A percentile compares a stretch with the other conserved stretches of the same genome.
Evolutionary conservation across 1,139 yeast species (phyloP).

Genomic region (Suhomyces anneliseae): DNA sequence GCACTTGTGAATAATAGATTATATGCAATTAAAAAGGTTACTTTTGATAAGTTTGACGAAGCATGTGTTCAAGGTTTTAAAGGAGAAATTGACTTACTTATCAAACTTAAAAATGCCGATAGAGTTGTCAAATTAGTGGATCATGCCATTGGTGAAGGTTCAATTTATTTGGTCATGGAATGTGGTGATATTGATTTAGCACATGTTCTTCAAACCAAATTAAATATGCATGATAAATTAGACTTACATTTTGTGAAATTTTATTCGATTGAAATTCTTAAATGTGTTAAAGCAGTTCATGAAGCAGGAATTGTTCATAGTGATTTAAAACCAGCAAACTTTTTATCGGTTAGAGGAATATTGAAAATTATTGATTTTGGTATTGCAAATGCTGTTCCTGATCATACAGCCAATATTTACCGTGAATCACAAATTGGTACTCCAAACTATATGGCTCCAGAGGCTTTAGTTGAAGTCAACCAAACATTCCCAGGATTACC

Average conservation of each 20-base stretch:
- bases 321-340: constrained; percentile 94
- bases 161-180: constrained; percentile 82
- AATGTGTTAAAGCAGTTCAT: constrained; percentile 88
- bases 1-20: constrained; percentile 50
- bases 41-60: constrained; percentile 78
- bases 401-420: constrained; percentile 86
- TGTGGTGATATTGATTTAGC: constrained; percentile 93
- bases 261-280: constrained; percentile 76
- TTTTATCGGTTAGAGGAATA: constrained; percentile 80
- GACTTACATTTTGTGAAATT: constrained; percentile 80
- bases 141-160: constrained; percentile 63
- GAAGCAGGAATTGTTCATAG: constrained; percentile 88
- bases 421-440: constrained; percentile 93
- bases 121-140: constrained; percentile 82
- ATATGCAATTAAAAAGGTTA: constrained; percentile 82
- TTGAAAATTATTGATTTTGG: constrained; percentile 94
- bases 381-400: constrained; percentile 91
- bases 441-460: constrained; percentile 98
- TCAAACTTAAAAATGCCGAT: constrained; percentile 57
- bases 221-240: constrained; percentile 45
- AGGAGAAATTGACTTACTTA: constrained; percentile 82
- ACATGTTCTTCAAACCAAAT: constrained; percentile 66
- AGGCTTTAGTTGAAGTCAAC: constrained; percentile 71
- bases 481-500: constrained; percentile 31
- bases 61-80: constrained; percentile 73